These are phyloP conservation scores for Beta vulgaris DNA, from an alignment of 148 eudicot species.

Conservation along the genomic window DNA sequence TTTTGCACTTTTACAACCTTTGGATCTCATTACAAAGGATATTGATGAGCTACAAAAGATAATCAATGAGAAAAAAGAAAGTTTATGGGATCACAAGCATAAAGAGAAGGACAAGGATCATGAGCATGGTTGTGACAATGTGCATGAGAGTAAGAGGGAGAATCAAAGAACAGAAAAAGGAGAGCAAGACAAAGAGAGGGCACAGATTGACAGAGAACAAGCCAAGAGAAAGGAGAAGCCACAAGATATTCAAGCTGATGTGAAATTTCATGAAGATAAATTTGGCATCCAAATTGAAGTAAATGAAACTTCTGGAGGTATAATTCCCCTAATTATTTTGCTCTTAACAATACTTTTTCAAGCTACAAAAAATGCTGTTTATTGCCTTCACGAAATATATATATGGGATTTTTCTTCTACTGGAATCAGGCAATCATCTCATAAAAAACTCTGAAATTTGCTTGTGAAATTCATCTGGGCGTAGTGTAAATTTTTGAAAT, in stretches of 20 bases:
- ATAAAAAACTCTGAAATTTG: too few relatives aligned
- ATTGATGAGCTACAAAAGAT: conserved; percentile 35
- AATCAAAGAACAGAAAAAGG: conserved; percentile 16
- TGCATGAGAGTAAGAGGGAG: conserved; percentile 16
- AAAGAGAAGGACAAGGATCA: conserved; percentile 27
- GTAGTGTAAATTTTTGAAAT: too few relatives aligned
- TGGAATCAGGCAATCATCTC: too few relatives aligned
- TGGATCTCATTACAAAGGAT: conserved; percentile 77
- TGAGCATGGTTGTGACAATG: conserved; percentile 19
- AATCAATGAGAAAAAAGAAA: conserved; percentile 7
- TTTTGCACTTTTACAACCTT: conserved; percentile 55
- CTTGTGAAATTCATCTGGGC: too few relatives aligned
- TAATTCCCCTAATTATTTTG: not conserved
- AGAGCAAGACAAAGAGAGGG: conserved; percentile 13
- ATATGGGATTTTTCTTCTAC: too few relatives aligned
- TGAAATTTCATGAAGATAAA: conserved; percentile 32
- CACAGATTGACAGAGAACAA: conserved; percentile 13
- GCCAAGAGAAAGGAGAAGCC: conserved; percentile 23
- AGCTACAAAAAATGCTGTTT: not conserved
- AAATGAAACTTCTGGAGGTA: conserved; percentile 34
- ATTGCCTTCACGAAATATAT: too few relatives aligned
- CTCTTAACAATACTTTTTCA: not conserved
- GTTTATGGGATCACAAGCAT: conserved; percentile 1
- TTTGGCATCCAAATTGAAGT: conserved; percentile 28
- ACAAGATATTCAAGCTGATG: conserved; percentile 28